phyloP scores from a whole-genome alignment of 2,329 filamentous ascomycete species.

The Aspergillus transmontanensis region DNA sequence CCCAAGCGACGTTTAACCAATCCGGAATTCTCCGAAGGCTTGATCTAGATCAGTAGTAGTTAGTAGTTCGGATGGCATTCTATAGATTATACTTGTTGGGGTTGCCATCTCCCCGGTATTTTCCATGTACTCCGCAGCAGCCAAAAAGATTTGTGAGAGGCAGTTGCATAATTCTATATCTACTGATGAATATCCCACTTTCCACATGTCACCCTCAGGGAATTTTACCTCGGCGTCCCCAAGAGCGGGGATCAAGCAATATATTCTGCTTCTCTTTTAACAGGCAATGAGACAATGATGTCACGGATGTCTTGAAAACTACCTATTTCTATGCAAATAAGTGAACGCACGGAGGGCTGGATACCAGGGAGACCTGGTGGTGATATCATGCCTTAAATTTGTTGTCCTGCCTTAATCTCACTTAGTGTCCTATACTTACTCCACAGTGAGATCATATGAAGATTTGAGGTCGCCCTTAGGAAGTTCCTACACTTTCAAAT shows the following conservation, averaged over 20 bases:
- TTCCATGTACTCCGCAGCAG: background rate
- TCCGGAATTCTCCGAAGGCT: background rate
- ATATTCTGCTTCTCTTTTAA: background rate
- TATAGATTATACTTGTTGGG: background rate
- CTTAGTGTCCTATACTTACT: background rate
- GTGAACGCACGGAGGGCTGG: background rate
- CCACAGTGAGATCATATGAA: background rate
- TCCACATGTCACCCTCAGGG: background rate
- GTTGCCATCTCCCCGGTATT: background rate
- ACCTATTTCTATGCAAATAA: background rate
- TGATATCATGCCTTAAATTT: background rate
- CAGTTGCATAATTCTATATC: background rate
- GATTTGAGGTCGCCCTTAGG: background rate
- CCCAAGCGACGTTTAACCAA: background rate
- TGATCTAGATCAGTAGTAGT: background rate
- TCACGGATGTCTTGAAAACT: background rate
- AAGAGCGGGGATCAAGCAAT: background rate
- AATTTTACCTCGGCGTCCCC: background rate
- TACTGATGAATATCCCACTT: background rate
- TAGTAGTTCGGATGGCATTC: background rate
- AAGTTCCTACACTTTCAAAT: background rate
- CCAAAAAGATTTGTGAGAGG: background rate
- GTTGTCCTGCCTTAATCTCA: background rate
- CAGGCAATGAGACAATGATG: background rate
- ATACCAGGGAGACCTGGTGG: background rate